phyloP scores from a whole-genome alignment of 768 basidiomycete genomes.

The Collybiopsis luxurians region DNA sequence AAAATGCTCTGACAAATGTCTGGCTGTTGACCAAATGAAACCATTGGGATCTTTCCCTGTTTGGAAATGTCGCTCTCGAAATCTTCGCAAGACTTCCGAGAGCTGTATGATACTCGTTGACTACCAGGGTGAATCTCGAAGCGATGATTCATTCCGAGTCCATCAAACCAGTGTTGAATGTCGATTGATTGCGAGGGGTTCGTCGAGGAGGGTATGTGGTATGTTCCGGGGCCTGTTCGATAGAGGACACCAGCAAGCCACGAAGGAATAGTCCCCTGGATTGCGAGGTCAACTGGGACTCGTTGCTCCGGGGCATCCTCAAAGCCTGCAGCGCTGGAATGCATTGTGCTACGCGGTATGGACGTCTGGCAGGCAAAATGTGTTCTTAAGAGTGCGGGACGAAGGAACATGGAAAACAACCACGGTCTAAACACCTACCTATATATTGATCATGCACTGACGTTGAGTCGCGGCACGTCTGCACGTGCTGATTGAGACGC shows the following conservation, averaged over 20 bases:
- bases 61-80: constrained; percentile 24
- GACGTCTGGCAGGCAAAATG: too few species aligned
- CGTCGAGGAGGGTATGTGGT: constrained; percentile 19
- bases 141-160: constrained; percentile 35
- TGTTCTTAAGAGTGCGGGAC: too few species aligned
- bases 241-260: constrained; percentile 35
- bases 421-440: too few species aligned
- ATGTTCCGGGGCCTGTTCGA: constrained; percentile 35
- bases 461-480: too few species aligned
- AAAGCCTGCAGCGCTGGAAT: constrained; percentile 12
- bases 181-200: constrained; percentile 16
- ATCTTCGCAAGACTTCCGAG: constrained; percentile 25
- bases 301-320: constrained; percentile 18
- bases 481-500: too few species aligned
- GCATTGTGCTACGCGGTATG: too few species aligned
- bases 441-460: too few species aligned
- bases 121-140: constrained; percentile 32
- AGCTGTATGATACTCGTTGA: constrained; percentile 28
- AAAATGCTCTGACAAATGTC: constrained; percentile 25
- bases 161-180: constrained; percentile 40
- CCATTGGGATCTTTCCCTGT: constrained; percentile 5
- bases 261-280: constrained; percentile 26
- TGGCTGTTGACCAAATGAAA: constrained; percentile 17
- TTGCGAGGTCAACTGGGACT: constrained; percentile 17
- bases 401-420: too few species aligned